Evolutionary conservation across 2,329 filamentous ascomycete genomes (phyloP), one percentile per base, ranked within the genome.

Genomic region (Neophaeococcomyces mojaviensis): DNA sequence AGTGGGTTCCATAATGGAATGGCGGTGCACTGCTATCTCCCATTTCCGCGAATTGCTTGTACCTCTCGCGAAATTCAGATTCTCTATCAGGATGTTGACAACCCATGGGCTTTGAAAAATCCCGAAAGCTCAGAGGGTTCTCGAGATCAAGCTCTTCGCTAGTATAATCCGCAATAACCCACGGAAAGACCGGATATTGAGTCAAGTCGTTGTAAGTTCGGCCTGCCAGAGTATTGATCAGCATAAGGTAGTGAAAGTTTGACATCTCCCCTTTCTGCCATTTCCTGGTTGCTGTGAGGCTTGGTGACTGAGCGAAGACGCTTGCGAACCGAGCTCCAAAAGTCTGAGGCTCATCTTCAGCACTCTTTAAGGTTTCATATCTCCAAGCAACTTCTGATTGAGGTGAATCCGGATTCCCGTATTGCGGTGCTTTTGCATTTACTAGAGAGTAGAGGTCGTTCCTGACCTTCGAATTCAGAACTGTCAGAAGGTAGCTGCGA

Each of bases 201-300:
- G 92, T 98, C 15, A 98, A 72, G 61, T 98, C 92, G 60, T 98
- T 98, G 70, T 98, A 98, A 0, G 92, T 97, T 43, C 92, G 77
- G 2, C 92, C 92, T 22, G 94, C 94, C 77, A 98, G 87, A 0
- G 92, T 97, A 61, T 98, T 98, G 60, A 98, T 82, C 49, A 96
- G 81, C 90, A 98, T 98, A 30, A 98, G 77, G 61, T 98, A 98
- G 64, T 97, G 88, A 59, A 98, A 98, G 64, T 98, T 98, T 12
- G 90, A 97, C 40, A 97, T 88, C 59, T 98, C 92, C 10, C 94
- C 92, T 61, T 82, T 84, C 49, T 92, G 78, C 92, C 92, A 98
- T 62, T 82, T 84, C 54, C 84, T 83, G 59, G 92, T 94, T 7
- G 88, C 82, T 8, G 89, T 86, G 54, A 88, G 89, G 64, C 84